Evolutionary conservation across 768 basidiomycete species (phyloP), one percentile per base, ranked within the genome.

Genomic region (Auricularia sp.): DNA sequence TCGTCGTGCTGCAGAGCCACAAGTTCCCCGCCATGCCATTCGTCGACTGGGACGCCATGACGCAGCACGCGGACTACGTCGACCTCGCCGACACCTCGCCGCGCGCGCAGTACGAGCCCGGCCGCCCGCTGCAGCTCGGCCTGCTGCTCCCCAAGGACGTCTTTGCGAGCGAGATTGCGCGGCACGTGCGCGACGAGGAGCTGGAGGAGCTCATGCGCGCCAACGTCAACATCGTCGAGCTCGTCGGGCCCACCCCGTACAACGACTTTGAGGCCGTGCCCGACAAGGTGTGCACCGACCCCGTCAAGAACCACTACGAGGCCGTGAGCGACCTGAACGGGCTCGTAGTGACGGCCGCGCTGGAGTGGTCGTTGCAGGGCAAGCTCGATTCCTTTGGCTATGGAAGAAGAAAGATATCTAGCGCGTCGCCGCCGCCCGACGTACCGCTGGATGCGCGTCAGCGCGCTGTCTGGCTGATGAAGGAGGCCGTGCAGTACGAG

Each of bases 311-410:
- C 39, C 42, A 65, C 35, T 62, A 65, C 42, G 64, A 65, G 44
- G 39, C 59, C 18, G 64, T 65, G 39, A 61, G 59, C 56, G 64
- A 65, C 44, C 39, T 65, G 4, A 65, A 61, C 59, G 64, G 64
- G n/a, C 37, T 62, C 8, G 64, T 42, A 1, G 64, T 65, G 7
- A 65, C 64, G 10, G 64, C 64, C 18, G 64, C 64, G 39, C 54
- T 65, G 29, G 64, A 65, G 39, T 51, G 21, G 24, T 21, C 59
- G 21, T 16, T 61, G 13, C 24, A 42, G 14, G 36, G 24, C n/a
- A 61, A 14, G 14, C 61, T 58, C 35, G 21, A n/a, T 5, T 61
- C 59, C 18, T 62, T 54, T 34, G 64, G 39, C 3, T 59, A 29
- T 35, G 64, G 47, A 29, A 61, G 42, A 29, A 29, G n/a, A 36